Percentiles rank a stretch among this genome's conserved stretches.
These are phyloP conservation scores for Aspergillus uvarum DNA, from an alignment of 2,329 filamentous ascomycete genomes.

Conservation along the genomic window DNA sequence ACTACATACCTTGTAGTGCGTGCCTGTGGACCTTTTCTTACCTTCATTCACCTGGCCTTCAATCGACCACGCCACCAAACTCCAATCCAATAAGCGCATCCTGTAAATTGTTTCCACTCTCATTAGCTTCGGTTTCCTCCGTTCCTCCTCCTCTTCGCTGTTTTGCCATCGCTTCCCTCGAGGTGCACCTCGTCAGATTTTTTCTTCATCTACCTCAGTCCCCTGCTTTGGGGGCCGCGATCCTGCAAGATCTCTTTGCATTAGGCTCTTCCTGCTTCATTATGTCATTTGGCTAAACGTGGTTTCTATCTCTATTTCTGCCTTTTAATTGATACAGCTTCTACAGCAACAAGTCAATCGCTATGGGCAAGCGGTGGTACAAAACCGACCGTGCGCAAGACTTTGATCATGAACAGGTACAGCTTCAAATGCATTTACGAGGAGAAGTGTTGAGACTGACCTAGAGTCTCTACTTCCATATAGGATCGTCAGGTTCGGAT, in stretches of 20 bases:
- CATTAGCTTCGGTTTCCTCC: background rate
- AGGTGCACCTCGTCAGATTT: background rate
- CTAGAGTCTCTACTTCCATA: background rate
- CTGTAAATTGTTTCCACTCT: background rate
- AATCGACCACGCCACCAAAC: background rate
- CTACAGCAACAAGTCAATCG: background rate
- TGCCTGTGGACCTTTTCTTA: too few species aligned
- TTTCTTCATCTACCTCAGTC: background rate
- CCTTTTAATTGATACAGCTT: background rate
- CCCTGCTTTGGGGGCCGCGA: conserved; percentile 2
- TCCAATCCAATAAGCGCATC: background rate
- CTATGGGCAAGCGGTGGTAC: conserved; percentile 41
- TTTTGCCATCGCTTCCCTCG: background rate
- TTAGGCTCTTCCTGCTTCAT: background rate
- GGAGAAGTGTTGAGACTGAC: background rate
- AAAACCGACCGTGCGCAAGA: conserved; percentile 46
- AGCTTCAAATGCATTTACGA: background rate
- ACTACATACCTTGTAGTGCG: too few species aligned
- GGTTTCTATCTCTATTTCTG: background rate
- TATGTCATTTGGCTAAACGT: conserved; percentile 1
- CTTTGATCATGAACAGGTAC: conserved; percentile 46
- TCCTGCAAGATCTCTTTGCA: conserved; percentile 1
- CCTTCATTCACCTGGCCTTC: background rate
- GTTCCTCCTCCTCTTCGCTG: background rate
- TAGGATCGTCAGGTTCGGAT: conserved; percentile 46